These are phyloP conservation scores for Solanum neorickii DNA, from an alignment of 257 asterid genomes.

Conservation along the genomic window DNA sequence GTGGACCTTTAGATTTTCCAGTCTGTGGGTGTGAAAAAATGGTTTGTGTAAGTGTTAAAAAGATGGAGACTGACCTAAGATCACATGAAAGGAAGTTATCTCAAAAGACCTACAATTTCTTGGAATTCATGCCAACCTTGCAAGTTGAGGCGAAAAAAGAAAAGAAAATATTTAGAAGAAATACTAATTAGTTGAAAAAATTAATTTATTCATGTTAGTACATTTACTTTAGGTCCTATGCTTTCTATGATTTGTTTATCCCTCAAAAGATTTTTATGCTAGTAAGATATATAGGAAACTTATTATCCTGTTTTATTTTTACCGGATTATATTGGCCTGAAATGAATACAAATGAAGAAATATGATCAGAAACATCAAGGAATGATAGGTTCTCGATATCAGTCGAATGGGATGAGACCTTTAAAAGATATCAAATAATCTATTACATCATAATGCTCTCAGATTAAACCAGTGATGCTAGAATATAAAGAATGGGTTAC, in stretches of 20 bases:
- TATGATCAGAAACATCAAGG: not conserved
- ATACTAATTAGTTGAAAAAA: not conserved
- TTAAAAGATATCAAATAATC: not conserved
- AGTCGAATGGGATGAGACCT: not conserved
- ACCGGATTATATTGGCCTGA: not conserved
- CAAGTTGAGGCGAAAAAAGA: not conserved
- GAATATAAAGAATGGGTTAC: not conserved
- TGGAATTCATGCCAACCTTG: not conserved
- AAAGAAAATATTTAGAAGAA: not conserved
- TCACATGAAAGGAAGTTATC: not conserved
- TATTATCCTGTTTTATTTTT: not conserved
- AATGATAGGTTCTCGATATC: not conserved
- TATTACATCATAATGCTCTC: not conserved
- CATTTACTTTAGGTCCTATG: not conserved
- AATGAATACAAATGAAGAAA: not conserved
- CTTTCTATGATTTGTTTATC: not conserved
- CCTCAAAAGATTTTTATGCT: not conserved
- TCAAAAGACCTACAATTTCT: not conserved
- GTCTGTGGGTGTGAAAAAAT: not conserved
- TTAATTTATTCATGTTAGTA: not conserved
- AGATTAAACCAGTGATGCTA: not conserved
- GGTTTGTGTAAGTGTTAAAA: not conserved
- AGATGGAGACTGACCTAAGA: not conserved
- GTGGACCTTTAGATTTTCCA: not conserved
- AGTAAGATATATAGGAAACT: not conserved